Evolutionary conservation across 139 green algal species (phyloP), one percentile per base, ranked within the genome.

Genomic region (Tetraselmis striata): DNA sequence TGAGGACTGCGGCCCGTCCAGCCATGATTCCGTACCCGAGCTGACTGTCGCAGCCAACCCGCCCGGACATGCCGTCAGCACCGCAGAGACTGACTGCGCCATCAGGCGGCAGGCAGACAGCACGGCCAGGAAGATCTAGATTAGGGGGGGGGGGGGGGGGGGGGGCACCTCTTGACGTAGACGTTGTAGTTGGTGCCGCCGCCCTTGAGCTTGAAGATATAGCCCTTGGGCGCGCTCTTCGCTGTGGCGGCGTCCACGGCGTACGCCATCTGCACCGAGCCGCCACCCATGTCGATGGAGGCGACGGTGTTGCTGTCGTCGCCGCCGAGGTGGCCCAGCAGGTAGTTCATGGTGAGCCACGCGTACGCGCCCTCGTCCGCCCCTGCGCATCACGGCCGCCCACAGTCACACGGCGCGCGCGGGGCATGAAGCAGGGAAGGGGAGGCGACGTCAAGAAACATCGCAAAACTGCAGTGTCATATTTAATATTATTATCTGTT

Each of bases 271-370:
- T 96, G 95, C 76, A 98, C 93, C 0, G 90, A 96, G n/a, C 95
- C 95, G 1, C 95, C 95, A 0, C 95, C 95, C 76, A 99, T 84
- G 86, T 98, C 95, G 31, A 99, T 95, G 31, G 96, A 93, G 1
- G 93, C 92, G 29, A 98, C 94, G 0, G 97, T 98, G 11, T 94
- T 32, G 26, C 77, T 83, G 28, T 90, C 81, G 1, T 86, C 82
- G 26, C 86, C 84, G 1, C 90, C 93, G 11, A 98, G 84, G 59
- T 91, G 90, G 30, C 94, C 95, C 67, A 99, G 90, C 77, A 99
- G 86, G 91, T 98, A 99, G 87, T 99, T 99, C 24, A 99, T 89
- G 1, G 96, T 98, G 28, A 99, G 91, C 97, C 97, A 99, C 0
- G 93, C 94, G 86, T 97, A 99, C 0, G 92, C 97, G 28, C 97